A percentile compares a stretch with the other conserved stretches of the same genome.
These are phyloP conservation scores for Rhodotorula mucilaginosa DNA, from an alignment of 1,284 basidiomycete genomes.

Conservation along the genomic window DNA sequence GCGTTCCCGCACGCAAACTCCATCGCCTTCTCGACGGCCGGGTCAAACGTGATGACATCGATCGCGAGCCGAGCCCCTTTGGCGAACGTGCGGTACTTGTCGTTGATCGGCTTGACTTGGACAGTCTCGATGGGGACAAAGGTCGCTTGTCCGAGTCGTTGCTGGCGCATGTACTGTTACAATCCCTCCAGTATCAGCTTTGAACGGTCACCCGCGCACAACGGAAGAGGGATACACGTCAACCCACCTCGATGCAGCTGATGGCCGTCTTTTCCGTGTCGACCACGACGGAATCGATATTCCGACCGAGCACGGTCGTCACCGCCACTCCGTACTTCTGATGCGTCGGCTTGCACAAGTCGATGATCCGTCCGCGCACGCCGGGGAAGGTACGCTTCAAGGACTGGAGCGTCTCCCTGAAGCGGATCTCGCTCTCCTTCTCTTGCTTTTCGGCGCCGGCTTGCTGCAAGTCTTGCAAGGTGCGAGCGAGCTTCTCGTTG, in stretches of 20 bases:
- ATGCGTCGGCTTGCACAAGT: slow-evolving; percentile 88
- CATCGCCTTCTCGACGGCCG: slow-evolving; percentile 85
- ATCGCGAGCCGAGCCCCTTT: slow-evolving; percentile 89
- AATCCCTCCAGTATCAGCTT: neutral
- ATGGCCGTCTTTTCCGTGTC: slow-evolving; percentile 96
- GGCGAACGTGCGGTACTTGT: slow-evolving; percentile 87
- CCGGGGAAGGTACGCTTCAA: slow-evolving; percentile 83
- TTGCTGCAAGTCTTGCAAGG: slow-evolving; percentile 80
- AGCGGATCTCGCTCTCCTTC: slow-evolving; percentile 73
- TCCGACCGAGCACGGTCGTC: slow-evolving; percentile 89
- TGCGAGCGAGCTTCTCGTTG: slow-evolving; percentile 82
- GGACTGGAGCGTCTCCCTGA: slow-evolving; percentile 80
- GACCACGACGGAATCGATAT: slow-evolving; percentile 93
- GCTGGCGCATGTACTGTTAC: slow-evolving; percentile 83
- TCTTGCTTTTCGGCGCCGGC: slow-evolving; percentile 82
- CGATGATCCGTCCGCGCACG: slow-evolving; percentile 73
- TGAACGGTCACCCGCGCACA: too few species aligned
- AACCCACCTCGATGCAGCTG: slow-evolving; percentile 84
- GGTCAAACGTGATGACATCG: slow-evolving; percentile 87
- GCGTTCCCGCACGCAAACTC: slow-evolving; percentile 94
- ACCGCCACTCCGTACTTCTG: slow-evolving; percentile 91
- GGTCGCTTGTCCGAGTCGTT: slow-evolving; percentile 90
- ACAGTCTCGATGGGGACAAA: slow-evolving; percentile 97
- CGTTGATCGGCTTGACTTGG: slow-evolving; percentile 87
- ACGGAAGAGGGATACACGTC: neutral